Conservation (phyloP, 2,329 filamentous ascomycete genomes). For the Beauveria sp. region DNA sequence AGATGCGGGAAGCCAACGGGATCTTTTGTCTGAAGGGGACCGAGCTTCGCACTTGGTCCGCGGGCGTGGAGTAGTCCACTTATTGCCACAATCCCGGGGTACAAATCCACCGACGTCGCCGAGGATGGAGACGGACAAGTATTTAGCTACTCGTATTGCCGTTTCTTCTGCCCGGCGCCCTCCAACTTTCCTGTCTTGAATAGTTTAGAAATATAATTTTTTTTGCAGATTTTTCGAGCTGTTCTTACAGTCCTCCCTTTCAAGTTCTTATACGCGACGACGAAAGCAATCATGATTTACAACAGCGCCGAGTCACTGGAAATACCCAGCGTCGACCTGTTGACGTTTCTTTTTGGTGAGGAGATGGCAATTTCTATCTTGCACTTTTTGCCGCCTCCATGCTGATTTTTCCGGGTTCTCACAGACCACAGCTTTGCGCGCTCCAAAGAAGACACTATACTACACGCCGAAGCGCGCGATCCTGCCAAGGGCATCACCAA, state of each 20-base stretch:
- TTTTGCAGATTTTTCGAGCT: no score
- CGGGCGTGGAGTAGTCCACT: not conserved
- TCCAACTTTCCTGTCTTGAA: no score
- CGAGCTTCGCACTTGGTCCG: not conserved
- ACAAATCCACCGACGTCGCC: not conserved
- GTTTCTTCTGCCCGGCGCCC: not conserved
- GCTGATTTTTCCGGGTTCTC: not conserved
- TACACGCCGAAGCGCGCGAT: constrained; percentile 51
- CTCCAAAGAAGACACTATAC: constrained; percentile 38
- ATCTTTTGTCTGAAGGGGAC: not conserved
- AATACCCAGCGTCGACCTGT: constrained; percentile 33
- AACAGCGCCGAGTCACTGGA: constrained; percentile 22
- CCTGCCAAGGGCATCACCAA: constrained; percentile 48
- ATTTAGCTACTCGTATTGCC: not conserved
- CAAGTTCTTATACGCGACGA: not conserved
- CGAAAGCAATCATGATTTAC: constrained; percentile 27
- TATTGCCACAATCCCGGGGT: not conserved
- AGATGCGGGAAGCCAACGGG: not conserved
- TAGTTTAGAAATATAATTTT: no score
- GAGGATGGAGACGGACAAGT: not conserved
- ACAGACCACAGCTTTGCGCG: constrained; percentile 26
- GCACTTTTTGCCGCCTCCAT: not conserved
- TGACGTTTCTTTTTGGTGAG: constrained; percentile 37
- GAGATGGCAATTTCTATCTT: not conserved
- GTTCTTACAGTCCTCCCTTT: not conserved